Conservation (phyloP, 192 early-diverging fungal species). For the Coemansia javaensis region DNA sequence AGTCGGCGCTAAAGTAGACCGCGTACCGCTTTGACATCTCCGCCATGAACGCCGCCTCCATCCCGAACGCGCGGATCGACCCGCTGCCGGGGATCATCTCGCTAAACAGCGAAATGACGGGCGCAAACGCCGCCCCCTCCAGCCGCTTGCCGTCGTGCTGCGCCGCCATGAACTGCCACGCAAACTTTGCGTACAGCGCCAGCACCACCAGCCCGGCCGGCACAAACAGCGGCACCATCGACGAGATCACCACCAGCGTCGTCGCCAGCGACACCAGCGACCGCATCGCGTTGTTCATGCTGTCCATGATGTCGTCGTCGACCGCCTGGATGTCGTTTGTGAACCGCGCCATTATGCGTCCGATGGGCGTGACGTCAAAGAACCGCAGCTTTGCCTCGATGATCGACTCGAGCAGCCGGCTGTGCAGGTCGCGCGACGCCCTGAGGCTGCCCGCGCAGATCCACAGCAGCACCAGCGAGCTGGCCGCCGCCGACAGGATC, state of each 20-base stretch:
- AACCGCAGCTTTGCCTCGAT: slow-evolving; percentile 69
- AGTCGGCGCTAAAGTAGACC: slow-evolving; percentile 71
- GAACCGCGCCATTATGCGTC: slow-evolving; percentile 77
- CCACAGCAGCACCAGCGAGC: slow-evolving; percentile 9
- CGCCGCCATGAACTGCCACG: slow-evolving; percentile 62
- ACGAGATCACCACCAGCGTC: slow-evolving; percentile 57
- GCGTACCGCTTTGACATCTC: slow-evolving; percentile 57
- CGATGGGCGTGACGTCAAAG: slow-evolving; percentile 79
- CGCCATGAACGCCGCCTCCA: slow-evolving; percentile 61
- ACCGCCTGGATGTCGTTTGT: slow-evolving; percentile 74
- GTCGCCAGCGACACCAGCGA: slow-evolving; percentile 50
- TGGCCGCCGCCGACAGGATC: slow-evolving; percentile 9
- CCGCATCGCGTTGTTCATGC: slow-evolving; percentile 53
- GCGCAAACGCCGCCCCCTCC: slow-evolving; percentile 62
- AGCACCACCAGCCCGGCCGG: slow-evolving; percentile 59
- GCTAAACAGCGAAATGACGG: slow-evolving; percentile 70
- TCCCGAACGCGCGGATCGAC: slow-evolving; percentile 75
- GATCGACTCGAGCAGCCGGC: slow-evolving; percentile 51
- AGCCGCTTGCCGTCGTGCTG: slow-evolving; percentile 82
- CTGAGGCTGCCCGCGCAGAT: slow-evolving; percentile 12
- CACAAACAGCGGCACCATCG: slow-evolving; percentile 66
- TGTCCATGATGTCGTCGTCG: slow-evolving; percentile 62
- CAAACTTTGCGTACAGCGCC: slow-evolving; percentile 60
- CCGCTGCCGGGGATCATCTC: slow-evolving; percentile 69
- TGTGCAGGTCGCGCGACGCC: slow-evolving; percentile 55